Evolutionary conservation across 23 red algal species (phyloP).

Genomic region (Gracilaria domingensis): DNA sequence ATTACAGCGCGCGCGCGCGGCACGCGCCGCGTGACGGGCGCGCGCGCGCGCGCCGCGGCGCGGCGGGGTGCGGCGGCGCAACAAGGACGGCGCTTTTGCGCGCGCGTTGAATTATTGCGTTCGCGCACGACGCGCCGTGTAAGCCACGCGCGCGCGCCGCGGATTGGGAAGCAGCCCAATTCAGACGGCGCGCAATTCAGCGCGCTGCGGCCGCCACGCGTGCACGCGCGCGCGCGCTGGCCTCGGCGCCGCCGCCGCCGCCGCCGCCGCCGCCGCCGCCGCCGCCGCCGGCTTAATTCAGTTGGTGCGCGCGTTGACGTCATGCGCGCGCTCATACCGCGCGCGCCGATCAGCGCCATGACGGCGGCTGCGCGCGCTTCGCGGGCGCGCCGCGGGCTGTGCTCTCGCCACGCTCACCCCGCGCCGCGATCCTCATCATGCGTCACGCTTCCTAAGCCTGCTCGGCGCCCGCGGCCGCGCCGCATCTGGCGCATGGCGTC

Average conservation of each 20-base stretch:
- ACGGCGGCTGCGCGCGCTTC: no score
- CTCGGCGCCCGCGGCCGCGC: not conserved
- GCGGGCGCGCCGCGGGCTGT: not conserved
- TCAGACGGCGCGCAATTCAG: not conserved
- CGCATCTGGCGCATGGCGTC: no score
- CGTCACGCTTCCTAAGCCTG: not conserved
- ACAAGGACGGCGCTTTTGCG: not conserved
- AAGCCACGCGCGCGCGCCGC: not conserved
- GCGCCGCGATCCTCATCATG: not conserved
- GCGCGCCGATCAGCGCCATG: no score
- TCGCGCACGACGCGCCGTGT: not conserved
- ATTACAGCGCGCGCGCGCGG: not conserved
- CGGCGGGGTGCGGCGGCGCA: not conserved
- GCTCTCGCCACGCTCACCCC: not conserved
- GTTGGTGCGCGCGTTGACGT: not conserved
- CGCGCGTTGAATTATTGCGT: not conserved
- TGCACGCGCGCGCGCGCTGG: constrained; percentile 2
- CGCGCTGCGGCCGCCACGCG: not conserved
- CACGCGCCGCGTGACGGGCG: not conserved
- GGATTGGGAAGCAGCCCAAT: no score
- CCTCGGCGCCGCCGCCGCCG: not conserved
- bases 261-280: not conserved
- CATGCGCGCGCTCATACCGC: not conserved
- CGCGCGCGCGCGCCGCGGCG: not conserved
- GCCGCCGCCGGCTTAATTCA: not conserved